Evolutionary conservation across 768 basidiomycete species (phyloP).

Genomic region (Chalciporus pseudorubinellus): DNA sequence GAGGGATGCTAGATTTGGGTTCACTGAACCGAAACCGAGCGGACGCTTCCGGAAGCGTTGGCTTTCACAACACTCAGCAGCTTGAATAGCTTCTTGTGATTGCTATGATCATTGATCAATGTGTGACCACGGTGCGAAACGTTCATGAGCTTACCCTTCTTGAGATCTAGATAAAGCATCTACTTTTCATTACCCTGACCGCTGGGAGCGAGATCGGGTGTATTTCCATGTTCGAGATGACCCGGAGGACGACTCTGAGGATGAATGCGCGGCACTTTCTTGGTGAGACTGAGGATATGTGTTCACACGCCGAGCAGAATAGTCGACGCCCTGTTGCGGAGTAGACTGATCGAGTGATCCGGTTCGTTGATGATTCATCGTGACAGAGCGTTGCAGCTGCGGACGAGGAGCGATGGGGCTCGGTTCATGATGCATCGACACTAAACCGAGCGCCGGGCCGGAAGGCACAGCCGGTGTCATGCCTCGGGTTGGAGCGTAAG

Average conservation of each 20-base stretch:
- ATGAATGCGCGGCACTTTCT: background rate
- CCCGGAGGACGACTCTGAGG: conserved; percentile 16
- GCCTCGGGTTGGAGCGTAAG: conserved; percentile 5
- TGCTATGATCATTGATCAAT: background rate
- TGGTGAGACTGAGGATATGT: conserved; percentile 4
- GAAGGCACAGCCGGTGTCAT: conserved; percentile 1
- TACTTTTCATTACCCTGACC: conserved; percentile 6
- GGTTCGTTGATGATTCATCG: conserved; percentile 8
- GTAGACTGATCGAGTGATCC: background rate
- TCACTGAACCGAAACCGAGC: background rate
- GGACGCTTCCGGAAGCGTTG: background rate
- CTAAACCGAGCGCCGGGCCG: conserved; percentile 4
- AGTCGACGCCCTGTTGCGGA: conserved; percentile 18
- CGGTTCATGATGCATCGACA: conserved; percentile 9
- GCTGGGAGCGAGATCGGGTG: conserved; percentile 8
- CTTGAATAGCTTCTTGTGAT: background rate
- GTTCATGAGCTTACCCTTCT: conserved; percentile 1
- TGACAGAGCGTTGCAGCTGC: background rate
- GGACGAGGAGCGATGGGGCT: background rate
- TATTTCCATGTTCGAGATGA: conserved; percentile 21
- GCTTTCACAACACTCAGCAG: background rate
- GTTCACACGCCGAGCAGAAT: conserved; percentile 8
- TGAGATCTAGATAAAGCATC: background rate
- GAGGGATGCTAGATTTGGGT: background rate
- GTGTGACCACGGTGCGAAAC: background rate